Percentiles rank a stretch among this genome's conserved stretches.
Conservation (phyloP, 2,329 filamentous ascomycete genomes). For the Capronia coronata region DNA sequence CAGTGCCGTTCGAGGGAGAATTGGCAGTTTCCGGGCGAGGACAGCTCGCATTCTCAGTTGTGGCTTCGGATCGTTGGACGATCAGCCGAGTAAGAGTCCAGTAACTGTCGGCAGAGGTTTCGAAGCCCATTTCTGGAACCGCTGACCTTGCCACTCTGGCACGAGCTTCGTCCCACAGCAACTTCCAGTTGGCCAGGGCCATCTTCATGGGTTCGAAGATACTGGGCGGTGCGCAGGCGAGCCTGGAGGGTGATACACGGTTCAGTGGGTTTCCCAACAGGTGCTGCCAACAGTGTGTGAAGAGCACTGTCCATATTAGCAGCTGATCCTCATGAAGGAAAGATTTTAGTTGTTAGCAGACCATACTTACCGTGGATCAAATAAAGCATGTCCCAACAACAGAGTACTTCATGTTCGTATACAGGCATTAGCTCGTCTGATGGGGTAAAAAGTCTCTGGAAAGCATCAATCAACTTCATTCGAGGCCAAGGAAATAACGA, state of each 20-base stretch:
- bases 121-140: slow-evolving; percentile 39
- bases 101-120: slow-evolving; percentile 24
- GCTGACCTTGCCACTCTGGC: slow-evolving; percentile 30
- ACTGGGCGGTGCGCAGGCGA: slow-evolving; percentile 5
- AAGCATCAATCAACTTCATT: slow-evolving; percentile 37
- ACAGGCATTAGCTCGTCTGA: slow-evolving; percentile 10
- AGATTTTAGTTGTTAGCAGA: background rate
- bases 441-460: slow-evolving; percentile 35
- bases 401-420: slow-evolving; percentile 27
- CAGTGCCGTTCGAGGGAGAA: background rate
- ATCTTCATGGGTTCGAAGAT: slow-evolving; percentile 31
- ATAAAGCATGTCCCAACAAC: slow-evolving; percentile 39
- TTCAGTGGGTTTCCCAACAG: slow-evolving; percentile 34
- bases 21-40: background rate
- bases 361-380: slow-evolving; percentile 36
- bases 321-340: slow-evolving; percentile 4
- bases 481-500: slow-evolving; percentile 28
- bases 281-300: slow-evolving; percentile 38
- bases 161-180: slow-evolving; percentile 35
- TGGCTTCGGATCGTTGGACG: slow-evolving; percentile 16
- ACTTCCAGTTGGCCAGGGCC: slow-evolving; percentile 37
- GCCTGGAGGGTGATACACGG: slow-evolving; percentile 17
- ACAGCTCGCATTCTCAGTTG: background rate
- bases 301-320: too few species aligned
- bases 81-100: slow-evolving; percentile 23